These are phyloP conservation scores for Saturnispora besseyi DNA, from an alignment of 805 yeast genomes.

Conservation along the genomic window DNA sequence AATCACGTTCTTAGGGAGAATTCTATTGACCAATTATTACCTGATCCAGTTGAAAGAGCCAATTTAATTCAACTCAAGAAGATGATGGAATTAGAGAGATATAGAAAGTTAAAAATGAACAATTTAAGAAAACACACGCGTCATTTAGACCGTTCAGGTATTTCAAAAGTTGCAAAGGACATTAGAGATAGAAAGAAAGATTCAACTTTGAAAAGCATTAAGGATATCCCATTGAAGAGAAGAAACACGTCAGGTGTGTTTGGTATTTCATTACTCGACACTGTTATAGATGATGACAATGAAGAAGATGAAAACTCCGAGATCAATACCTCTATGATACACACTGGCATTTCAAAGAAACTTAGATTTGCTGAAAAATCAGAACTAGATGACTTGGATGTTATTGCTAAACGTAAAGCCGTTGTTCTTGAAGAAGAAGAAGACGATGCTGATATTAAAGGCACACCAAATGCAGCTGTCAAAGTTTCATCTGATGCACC, in stretches of 20 bases:
- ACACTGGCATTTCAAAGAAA: slow-evolving; percentile 16
- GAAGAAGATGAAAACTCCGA: slow-evolving; percentile 11
- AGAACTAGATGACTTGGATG: slow-evolving; percentile 9
- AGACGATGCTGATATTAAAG: not conserved
- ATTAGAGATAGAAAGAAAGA: slow-evolving; percentile 6
- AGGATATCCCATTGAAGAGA: slow-evolving; percentile 17
- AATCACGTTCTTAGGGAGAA: slow-evolving; percentile 1
- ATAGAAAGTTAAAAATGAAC: slow-evolving; percentile 38
- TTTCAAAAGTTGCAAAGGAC: slow-evolving; percentile 7
- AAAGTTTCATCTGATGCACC: not conserved
- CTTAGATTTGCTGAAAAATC: slow-evolving; percentile 19
- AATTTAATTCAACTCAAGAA: slow-evolving; percentile 25
- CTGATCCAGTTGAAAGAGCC: slow-evolving; percentile 28
- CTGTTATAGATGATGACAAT: slow-evolving; percentile 12
- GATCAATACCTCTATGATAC: slow-evolving; percentile 1
- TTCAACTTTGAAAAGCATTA: not conserved
- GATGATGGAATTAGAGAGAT: slow-evolving; percentile 35
- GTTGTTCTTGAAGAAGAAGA: slow-evolving; percentile 1
- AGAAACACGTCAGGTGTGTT: slow-evolving; percentile 22
- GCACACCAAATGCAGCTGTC: not conserved
- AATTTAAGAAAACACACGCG: slow-evolving; percentile 30
- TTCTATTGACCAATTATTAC: slow-evolving; percentile 12
- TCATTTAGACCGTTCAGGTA: slow-evolving; percentile 15
- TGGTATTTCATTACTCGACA: slow-evolving; percentile 14
- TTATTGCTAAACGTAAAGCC: slow-evolving; percentile 12